Base-by-base conservation (phyloP, 495 filamentous ascomycete genomes). In the Evansstolkia leycettana region DNA sequence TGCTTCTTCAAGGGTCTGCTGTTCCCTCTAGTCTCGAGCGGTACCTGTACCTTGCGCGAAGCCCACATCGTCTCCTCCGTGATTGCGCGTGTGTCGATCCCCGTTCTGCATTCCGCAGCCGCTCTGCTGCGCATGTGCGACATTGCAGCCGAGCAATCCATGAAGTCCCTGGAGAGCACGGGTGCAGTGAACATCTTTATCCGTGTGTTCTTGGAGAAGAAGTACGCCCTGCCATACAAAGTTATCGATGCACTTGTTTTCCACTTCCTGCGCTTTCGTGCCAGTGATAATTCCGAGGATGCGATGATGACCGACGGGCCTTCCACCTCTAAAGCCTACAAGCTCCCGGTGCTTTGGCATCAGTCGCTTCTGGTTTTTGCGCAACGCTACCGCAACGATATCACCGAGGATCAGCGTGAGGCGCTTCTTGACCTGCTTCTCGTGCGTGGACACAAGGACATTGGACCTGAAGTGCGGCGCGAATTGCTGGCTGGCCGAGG, bases 1-100 rank as follows among this genome's bases (percentile, higher is more conserved):
- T 84, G 85, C 15, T 99, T 92, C 61, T 96, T 99, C 68, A 95
- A 95, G 56, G 90, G 90, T 1, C 74, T 96, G 42, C 66, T 98
- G 5, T 96, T 96, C 49, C 92, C 92, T 3, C 68, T 98, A 8
- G 79, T 89, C 0, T 69, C 68, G 11, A 73, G 72, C 36, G 67
- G 82, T 7, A 84, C 76, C 17, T 93, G 86, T 62, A 89, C 87
- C 3, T 59, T 96, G 29, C 73, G 87, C 20, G 90, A 98, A 60
- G 90, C 90, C 1, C 78, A 86, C 43, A 94, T 96, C 45, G 69
- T 98, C 28, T 80, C 80, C 2, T 83, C 76, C 17, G 84, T 94
- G 9, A 67, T 95, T 11, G 72, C 82, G 1, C 71, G 84, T 10
- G 76, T 94, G 20, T 78, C 70, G 1, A 76, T 94, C 16, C 87